Conservation (phyloP, 1,284 basidiomycete species). For the Austroboletus novae-zelandiae region DNA sequence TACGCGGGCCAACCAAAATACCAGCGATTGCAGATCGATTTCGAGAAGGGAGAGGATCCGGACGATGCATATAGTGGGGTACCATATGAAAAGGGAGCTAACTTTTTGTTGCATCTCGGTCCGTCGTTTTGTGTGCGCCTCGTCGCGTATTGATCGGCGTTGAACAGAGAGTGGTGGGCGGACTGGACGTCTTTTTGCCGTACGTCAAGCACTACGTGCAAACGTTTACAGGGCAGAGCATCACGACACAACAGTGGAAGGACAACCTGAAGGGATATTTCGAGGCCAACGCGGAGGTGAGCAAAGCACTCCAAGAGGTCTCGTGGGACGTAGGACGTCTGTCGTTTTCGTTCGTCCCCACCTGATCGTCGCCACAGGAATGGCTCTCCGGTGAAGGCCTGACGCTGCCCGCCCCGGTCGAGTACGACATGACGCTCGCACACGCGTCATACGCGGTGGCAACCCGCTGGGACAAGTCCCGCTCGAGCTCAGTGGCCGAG, state of each 20-base stretch:
- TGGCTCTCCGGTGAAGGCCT: slow-evolving; percentile 88
- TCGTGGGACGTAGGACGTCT: slow-evolving; percentile 71
- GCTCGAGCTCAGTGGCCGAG: slow-evolving; percentile 45
- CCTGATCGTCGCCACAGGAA: slow-evolving; percentile 33
- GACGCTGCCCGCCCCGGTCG: slow-evolving; percentile 75
- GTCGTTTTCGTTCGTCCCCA: background rate
- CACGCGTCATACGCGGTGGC: slow-evolving; percentile 72
- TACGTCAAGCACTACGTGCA: slow-evolving; percentile 82
- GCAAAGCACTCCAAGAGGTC: slow-evolving; percentile 70
- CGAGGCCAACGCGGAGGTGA: slow-evolving; percentile 50
- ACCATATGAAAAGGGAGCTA: slow-evolving; percentile 76
- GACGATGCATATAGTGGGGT: slow-evolving; percentile 76
- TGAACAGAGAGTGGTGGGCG: slow-evolving; percentile 77
- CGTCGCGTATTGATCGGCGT: no score
- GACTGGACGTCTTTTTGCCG: slow-evolving; percentile 81
- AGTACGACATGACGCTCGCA: slow-evolving; percentile 84
- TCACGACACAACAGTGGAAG: slow-evolving; percentile 89
- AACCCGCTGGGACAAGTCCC: slow-evolving; percentile 70
- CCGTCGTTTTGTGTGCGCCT: slow-evolving; percentile 8
- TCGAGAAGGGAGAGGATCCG: slow-evolving; percentile 79
- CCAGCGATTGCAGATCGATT: slow-evolving; percentile 85
- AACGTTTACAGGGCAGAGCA: slow-evolving; percentile 78
- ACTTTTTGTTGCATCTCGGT: slow-evolving; percentile 71
- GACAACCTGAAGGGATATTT: slow-evolving; percentile 83
- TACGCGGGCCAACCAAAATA: slow-evolving; percentile 68